Percentiles rank a stretch among this genome's conserved stretches.
Conservation (phyloP, 257 asterid genomes). For the Voacanga thouarsii region DNA sequence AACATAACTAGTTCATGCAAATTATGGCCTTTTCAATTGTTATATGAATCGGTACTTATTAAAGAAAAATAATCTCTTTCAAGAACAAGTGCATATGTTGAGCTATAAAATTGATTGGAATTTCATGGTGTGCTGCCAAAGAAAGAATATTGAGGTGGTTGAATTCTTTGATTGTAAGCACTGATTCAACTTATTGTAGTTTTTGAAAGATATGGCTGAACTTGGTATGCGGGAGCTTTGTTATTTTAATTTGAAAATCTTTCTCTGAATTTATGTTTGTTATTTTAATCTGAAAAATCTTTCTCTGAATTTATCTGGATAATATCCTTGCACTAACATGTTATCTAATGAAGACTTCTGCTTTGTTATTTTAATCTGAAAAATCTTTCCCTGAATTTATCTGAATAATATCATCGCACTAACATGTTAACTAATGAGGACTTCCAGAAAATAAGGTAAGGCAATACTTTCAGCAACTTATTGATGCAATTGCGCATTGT, state of each 20-base stretch:
- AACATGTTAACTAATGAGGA: conserved; percentile 71
- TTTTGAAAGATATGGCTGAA: not conserved
- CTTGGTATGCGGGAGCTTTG: not conserved
- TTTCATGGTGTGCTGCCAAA: not conserved
- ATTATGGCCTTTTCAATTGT: not conserved
- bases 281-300: no score
- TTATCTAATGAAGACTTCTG: no score
- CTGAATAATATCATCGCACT: conserved; percentile 17
- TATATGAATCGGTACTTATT: not conserved
- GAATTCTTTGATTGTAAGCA: not conserved
- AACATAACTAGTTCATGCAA: not conserved
- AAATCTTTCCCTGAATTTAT: no score
- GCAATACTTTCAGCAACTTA: conserved; percentile 84
- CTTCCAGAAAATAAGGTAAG: conserved; percentile 81
- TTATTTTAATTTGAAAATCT: not conserved
- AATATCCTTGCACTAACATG: no score
- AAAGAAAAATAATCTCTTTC: not conserved
- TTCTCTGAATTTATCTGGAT: no score
- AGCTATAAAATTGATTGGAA: not conserved
- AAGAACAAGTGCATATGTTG: not conserved
- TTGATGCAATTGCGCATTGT: conserved; percentile 87
- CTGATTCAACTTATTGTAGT: not conserved
- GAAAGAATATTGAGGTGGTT: not conserved
- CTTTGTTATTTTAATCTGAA: no score
- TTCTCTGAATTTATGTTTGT: no score